phyloP scores from a whole-genome alignment of 139 green algal species.

The Volvox africanus region DNA sequence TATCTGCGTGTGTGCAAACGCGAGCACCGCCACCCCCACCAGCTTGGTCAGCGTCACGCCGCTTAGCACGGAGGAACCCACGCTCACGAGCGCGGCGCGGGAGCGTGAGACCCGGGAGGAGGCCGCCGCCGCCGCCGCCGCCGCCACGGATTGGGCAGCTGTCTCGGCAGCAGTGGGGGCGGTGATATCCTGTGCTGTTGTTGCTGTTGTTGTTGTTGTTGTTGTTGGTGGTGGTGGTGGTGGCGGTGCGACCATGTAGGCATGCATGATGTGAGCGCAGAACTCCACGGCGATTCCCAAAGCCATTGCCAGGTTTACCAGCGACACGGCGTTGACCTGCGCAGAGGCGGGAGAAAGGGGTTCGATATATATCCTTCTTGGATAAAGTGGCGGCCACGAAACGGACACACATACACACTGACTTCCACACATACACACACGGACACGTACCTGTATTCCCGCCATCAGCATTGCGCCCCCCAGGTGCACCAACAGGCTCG shows the following conservation, averaged over 20 bases:
- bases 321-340: conserved; percentile 82
- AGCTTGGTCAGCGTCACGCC: conserved; percentile 93
- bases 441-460: conserved; percentile 76
- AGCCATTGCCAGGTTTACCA: conserved; percentile 86
- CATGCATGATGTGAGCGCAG: conserved; percentile 84
- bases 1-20: conserved; percentile 81
- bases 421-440: not conserved
- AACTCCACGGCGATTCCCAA: conserved; percentile 92
- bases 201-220: too few species aligned
- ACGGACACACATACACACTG: not conserved
- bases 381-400: too few species aligned
- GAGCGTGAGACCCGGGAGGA: not conserved
- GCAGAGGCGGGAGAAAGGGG: conserved; percentile 44
- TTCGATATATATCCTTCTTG: too few species aligned
- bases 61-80: conserved; percentile 81
- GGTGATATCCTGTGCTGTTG: too few species aligned
- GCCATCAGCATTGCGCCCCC: conserved; percentile 81
- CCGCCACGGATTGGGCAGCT: not conserved
- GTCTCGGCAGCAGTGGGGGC: too few species aligned
- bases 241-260: conserved; percentile 58
- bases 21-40: conserved; percentile 86
- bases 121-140: not conserved
- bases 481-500: conserved; percentile 83
- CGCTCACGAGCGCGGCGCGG: conserved; percentile 10
- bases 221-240: not conserved